Evolutionary conservation across 768 basidiomycete genomes (phyloP), one percentile per base, ranked within the genome.

Genomic region (Suillus alpinus): DNA sequence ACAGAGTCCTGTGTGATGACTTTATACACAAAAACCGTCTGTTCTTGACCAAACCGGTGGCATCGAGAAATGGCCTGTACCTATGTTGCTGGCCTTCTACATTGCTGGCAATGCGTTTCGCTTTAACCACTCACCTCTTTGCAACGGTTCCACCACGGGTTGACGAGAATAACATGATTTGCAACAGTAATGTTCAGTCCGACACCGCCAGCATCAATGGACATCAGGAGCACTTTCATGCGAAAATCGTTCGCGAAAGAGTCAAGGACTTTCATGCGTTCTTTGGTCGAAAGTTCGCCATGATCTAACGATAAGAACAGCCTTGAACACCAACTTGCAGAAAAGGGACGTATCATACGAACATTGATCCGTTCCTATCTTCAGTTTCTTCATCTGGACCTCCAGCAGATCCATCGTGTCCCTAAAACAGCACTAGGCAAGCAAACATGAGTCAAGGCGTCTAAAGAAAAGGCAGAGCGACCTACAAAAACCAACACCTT

Each of bases 161-260:
- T 41, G 6, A 56, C 53, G 37, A 56, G 53, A 23, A 46, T 37
- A 6, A 56, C 53, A 56, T 56, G 36, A n/a, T 20, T 56, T 56
- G 53, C 53, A 6, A 16, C 18, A 36, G 53, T 41, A 18, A 56
- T 56, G 36, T 46, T 46, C n/a, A 56, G 40, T 41, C 53, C 53
- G 18, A 56, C 53, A 23, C 53, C 53, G 12, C 53, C 53, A 36
- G 53, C 53, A 16, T 41, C 23, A 36, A 46, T 56, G 20, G 32
- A 56, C 34, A 37, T 46, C 10, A 44, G 53, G n/a, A 56, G n/a
- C 13, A 56, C 53, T 40, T 56, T 56, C 53, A 37, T 56, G 20
- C 14, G 14, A 20, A 12, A 6, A 46, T 46, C 12, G 53, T 36
- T 26, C 14, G 53, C 37, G 29, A 46, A 56, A 36, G 53, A 56